phyloP scores from a whole-genome alignment of 2,329 filamentous ascomycete species.

The Blumeria graminis region DNA sequence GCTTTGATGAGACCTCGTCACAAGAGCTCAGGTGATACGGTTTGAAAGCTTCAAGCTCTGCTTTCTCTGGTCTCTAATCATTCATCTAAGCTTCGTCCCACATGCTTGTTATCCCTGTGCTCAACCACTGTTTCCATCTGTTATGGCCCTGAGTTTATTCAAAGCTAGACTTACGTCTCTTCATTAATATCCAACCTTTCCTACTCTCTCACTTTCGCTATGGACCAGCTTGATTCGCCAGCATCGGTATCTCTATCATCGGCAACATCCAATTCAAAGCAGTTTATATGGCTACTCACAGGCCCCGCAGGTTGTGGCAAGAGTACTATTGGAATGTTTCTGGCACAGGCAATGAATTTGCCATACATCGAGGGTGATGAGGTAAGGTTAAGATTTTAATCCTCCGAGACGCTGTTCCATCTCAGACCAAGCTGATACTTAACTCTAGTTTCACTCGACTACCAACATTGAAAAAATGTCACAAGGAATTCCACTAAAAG shows the following conservation, averaged over 20 bases:
- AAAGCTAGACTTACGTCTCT: too few relatives aligned
- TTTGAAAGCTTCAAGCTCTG: too few relatives aligned
- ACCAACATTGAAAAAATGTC: conserved; percentile 84
- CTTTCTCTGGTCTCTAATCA: too few relatives aligned
- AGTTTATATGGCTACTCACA: conserved; percentile 62
- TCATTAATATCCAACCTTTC: too few relatives aligned
- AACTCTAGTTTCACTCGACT: conserved; percentile 40
- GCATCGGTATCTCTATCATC: background rate
- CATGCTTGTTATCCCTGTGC: too few relatives aligned
- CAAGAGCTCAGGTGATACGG: too few relatives aligned
- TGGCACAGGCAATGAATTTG: conserved; percentile 35
- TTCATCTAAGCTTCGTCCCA: too few relatives aligned
- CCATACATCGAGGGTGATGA: conserved; percentile 60
- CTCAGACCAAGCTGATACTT: background rate
- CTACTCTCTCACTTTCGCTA: too few relatives aligned
- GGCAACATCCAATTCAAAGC: conserved; percentile 11
- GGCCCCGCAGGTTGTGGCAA: conserved; percentile 62
- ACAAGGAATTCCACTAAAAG: conserved; percentile 59
- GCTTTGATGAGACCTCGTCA: too few relatives aligned
- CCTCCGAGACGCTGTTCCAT: conserved; percentile 1
- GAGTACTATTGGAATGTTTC: conserved; percentile 44
- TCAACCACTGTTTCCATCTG: too few relatives aligned
- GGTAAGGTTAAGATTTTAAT: conserved; percentile 23
- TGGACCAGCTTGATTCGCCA: background rate
- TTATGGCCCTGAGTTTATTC: too few relatives aligned